These are phyloP conservation scores for Microcos paniculata DNA, from an alignment of 345 rosid species.

Conservation along the genomic window DNA sequence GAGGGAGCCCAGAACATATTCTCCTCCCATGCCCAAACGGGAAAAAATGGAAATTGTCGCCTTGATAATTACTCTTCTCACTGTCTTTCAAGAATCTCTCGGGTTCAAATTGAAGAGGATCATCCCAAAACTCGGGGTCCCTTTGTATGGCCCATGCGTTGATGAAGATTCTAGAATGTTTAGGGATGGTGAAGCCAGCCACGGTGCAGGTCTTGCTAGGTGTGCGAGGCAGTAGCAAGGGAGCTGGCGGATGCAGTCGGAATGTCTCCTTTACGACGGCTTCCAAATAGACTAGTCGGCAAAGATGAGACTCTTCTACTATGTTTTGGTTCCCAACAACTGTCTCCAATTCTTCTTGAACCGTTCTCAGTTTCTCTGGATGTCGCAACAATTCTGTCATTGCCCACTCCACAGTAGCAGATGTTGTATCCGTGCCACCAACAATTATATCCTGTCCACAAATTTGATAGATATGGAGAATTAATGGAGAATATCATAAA, in stretches of 20 bases:
- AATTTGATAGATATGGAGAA: too few relatives aligned
- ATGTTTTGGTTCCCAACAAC: conserved; percentile 21
- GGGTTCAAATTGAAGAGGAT: conserved; percentile 15
- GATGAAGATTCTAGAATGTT: conserved; percentile 8
- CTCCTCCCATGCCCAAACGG: conserved; percentile 31
- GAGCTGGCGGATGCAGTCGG: conserved; percentile 10
- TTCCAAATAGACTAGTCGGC: conserved; percentile 4
- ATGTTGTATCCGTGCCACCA: not conserved
- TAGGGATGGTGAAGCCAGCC: conserved; percentile 15
- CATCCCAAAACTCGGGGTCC: conserved; percentile 13
- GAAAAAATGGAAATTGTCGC: conserved; percentile 14
- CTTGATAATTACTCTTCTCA: not conserved
- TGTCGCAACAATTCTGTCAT: not conserved
- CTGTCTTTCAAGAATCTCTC: conserved; percentile 14
- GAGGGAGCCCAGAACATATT: conserved; percentile 19
- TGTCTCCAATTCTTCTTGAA: not conserved
- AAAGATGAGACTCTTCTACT: conserved; percentile 17
- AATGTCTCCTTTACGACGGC: conserved; percentile 16
- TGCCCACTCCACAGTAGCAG: not conserved
- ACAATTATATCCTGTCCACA: not conserved
- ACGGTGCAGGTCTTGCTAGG: not conserved
- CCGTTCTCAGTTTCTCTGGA: not conserved
- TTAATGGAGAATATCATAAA: too few relatives aligned
- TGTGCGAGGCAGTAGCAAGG: conserved; percentile 9
- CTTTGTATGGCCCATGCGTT: conserved; percentile 18